A percentile compares a stretch with the other conserved stretches of the same genome.
Evolutionary conservation across 306 rosid genomes (phyloP).

Genomic region (Benincasa hispida): DNA sequence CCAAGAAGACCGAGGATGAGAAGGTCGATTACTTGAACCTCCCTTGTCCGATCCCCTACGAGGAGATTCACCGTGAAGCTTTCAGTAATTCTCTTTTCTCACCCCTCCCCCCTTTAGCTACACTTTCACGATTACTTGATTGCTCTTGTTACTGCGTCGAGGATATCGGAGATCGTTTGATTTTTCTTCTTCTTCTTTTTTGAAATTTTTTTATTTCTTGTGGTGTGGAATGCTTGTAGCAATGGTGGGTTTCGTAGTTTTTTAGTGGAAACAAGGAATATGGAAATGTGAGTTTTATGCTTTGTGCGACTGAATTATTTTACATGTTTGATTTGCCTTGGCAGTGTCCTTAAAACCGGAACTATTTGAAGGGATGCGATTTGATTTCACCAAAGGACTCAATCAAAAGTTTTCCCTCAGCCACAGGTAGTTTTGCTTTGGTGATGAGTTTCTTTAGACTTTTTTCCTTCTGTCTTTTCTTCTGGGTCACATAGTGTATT

Average conservation of each 20-base stretch:
- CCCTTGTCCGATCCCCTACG: conserved; percentile 87
- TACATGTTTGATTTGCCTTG: neutral
- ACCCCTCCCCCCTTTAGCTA: neutral
- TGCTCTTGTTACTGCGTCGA: neutral
- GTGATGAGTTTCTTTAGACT: neutral
- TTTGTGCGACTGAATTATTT: neutral
- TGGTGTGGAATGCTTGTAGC: neutral
- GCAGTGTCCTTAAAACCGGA: conserved; percentile 99
- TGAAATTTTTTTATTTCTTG: neutral
- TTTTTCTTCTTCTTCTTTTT: neutral
- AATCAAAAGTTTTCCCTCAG: conserved; percentile 85
- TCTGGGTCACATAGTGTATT: neutral
- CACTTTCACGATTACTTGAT: neutral
- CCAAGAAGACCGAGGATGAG: conserved; percentile 25
- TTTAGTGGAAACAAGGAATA: neutral
- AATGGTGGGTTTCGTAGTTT: neutral
- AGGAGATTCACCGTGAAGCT: conserved; percentile 97
- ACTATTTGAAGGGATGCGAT: conserved; percentile 83
- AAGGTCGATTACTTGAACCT: conserved; percentile 67
- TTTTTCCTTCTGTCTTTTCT: neutral
- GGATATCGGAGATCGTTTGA: neutral
- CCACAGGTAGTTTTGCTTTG: conserved; percentile 52
- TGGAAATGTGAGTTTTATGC: neutral
- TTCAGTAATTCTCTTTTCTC: conserved; percentile 41
- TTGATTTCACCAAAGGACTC: conserved; percentile 87